Percentiles rank a stretch among this genome's conserved stretches.
phyloP scores from a whole-genome alignment of 176 grass and related monocot genomes.

The Eragrostis curvula region DNA sequence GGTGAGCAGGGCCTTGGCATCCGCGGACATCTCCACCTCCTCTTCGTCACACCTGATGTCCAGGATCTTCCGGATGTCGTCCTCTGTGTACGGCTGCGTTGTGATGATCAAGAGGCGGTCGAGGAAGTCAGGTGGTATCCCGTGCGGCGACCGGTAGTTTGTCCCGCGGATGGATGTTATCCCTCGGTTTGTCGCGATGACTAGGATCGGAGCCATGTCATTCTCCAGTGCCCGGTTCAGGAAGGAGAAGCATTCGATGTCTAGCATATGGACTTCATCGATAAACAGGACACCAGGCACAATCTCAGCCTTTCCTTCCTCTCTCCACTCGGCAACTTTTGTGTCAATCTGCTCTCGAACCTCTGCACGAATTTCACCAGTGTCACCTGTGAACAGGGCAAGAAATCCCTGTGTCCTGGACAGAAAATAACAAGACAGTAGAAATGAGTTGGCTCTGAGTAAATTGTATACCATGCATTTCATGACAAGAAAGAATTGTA shows the following conservation, averaged over 20 bases:
- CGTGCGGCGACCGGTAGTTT: constrained; percentile 81
- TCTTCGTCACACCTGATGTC: constrained; percentile 85
- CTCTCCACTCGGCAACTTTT: constrained; percentile 94
- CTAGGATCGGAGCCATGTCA: constrained; percentile 91
- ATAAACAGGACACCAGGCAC: constrained; percentile 93
- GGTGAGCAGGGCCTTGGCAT: constrained; percentile 85
- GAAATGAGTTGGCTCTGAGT: not conserved
- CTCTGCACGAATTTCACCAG: constrained; percentile 93
- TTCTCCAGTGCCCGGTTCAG: constrained; percentile 88
- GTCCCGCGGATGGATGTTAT: constrained; percentile 89
- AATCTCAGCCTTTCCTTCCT: constrained; percentile 97
- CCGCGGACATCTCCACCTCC: constrained; percentile 83
- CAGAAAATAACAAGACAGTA: constrained; percentile 33
- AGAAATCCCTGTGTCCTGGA: constrained; percentile 95
- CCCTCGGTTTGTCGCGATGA: constrained; percentile 86
- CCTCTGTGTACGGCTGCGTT: constrained; percentile 72
- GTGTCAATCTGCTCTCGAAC: constrained; percentile 89
- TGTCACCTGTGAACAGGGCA: constrained; percentile 94
- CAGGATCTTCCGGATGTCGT: constrained; percentile 77
- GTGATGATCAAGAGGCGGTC: constrained; percentile 78
- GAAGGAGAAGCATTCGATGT: constrained; percentile 96
- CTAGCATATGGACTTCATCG: constrained; percentile 97
- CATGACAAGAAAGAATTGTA: not conserved
- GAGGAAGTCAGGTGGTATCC: constrained; percentile 89
- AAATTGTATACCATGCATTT: not conserved